These are phyloP conservation scores for Panicum virgatum DNA, from an alignment of 202 grass and related monocot genomes.

Conservation along the genomic window DNA sequence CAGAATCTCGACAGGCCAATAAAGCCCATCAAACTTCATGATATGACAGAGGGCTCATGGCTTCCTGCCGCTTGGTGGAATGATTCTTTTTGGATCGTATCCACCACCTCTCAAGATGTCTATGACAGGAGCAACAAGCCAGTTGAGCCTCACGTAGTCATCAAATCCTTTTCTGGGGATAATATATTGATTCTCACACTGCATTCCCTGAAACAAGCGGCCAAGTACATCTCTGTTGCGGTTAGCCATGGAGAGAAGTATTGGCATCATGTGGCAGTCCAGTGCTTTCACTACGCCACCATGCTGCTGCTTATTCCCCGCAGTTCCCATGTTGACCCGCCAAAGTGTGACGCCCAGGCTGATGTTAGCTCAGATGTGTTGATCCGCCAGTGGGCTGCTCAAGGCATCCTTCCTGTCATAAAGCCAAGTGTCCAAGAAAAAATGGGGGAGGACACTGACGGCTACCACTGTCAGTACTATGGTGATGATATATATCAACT, in stretches of 20 bases:
- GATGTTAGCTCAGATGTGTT: not conserved
- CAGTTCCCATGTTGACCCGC: too few relatives aligned
- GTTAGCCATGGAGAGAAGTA: not conserved
- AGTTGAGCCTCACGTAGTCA: fast-evolving
- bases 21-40: fast-evolving
- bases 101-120: not conserved
- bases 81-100: fast-evolving
- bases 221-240: not conserved
- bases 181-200: not conserved
- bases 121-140: not conserved
- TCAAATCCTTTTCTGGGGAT: fast-evolving
- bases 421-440: too few relatives aligned
- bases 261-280: not conserved
- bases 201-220: not conserved
- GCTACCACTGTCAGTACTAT: not conserved
- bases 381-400: not conserved
- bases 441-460: not conserved
- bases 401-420: not conserved
- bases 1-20: not conserved
- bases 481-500: not conserved
- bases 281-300: conserved; percentile 5
- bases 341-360: too few relatives aligned
- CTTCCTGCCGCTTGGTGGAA: fast-evolving
- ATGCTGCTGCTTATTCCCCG: not conserved
- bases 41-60: fast-evolving